These are phyloP conservation scores for Centaurea solstitialis DNA, from an alignment of 129 eudicot species.

Conservation along the genomic window DNA sequence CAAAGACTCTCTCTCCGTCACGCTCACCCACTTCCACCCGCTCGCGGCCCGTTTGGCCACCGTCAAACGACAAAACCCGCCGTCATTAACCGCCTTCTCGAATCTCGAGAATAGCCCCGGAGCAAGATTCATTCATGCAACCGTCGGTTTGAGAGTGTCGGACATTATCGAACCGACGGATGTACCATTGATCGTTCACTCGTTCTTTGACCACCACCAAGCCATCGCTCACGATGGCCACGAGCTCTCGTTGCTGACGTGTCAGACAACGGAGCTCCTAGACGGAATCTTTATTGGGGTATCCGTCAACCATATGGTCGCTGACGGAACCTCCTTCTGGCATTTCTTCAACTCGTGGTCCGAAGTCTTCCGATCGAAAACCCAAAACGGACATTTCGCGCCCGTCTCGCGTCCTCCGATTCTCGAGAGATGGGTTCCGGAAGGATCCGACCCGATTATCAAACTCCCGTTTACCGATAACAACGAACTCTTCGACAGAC, in stretches of 20 bases:
- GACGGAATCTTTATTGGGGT: background rate
- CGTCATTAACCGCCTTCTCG: background rate
- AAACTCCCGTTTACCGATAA: constrained; percentile 48
- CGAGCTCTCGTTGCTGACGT: no score
- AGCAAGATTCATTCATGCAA: background rate
- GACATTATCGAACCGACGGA: background rate
- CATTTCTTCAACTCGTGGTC: constrained; percentile 55
- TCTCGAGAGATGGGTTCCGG: constrained; percentile 52
- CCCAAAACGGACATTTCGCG: no score
- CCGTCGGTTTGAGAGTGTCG: background rate
- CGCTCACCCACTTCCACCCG: background rate
- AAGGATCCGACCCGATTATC: constrained; percentile 42
- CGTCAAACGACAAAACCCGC: background rate
- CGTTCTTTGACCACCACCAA: background rate
- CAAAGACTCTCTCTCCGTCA: background rate
- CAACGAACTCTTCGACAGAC: constrained; percentile 44
- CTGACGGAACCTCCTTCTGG: constrained; percentile 21
- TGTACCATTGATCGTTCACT: background rate
- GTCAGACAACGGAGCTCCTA: background rate
- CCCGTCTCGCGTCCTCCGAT: constrained; percentile 44
- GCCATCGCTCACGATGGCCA: background rate
- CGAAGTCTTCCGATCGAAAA: constrained; percentile 26
- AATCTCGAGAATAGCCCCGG: background rate
- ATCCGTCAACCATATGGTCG: no score
- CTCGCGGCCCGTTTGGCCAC: background rate